phyloP scores from a whole-genome alignment of 2,329 filamentous ascomycete species.

The Colletotrichum trifolii region DNA sequence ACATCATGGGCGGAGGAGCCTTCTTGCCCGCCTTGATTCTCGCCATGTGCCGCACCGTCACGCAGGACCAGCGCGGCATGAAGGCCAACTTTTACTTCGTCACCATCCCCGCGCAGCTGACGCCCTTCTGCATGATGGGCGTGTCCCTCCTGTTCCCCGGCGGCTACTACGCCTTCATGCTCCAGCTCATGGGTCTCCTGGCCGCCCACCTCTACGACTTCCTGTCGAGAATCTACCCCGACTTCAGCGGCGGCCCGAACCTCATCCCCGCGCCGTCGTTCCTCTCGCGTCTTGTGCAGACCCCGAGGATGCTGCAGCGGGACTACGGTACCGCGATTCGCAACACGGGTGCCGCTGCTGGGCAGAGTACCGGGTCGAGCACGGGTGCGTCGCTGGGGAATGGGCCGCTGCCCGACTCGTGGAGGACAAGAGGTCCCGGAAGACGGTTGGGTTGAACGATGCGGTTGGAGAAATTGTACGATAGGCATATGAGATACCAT shows the following conservation, averaged over 20 bases:
- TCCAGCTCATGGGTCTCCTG: constrained; percentile 81
- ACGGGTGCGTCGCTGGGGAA: constrained; percentile 53
- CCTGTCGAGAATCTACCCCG: constrained; percentile 85
- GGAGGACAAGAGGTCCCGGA: constrained; percentile 71
- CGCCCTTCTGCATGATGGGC: constrained; percentile 83
- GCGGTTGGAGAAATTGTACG: background rate
- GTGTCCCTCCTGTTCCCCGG: constrained; percentile 75
- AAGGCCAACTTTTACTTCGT: constrained; percentile 85
- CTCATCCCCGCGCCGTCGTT: constrained; percentile 79
- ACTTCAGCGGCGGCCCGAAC: constrained; percentile 86
- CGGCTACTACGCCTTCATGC: constrained; percentile 65
- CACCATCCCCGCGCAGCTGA: constrained; percentile 82
- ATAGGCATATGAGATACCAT: constrained; percentile 7
- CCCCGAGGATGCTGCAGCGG: constrained; percentile 59
- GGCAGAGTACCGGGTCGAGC: constrained; percentile 49
- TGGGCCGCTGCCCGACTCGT: constrained; percentile 70
- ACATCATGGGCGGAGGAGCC: constrained; percentile 60
- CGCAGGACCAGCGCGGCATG: constrained; percentile 84
- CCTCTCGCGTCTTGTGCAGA: constrained; percentile 74
- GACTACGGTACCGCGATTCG: constrained; percentile 72
- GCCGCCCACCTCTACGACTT: constrained; percentile 94
- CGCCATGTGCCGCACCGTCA: constrained; percentile 84
- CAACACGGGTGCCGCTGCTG: constrained; percentile 42
- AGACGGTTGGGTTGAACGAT: constrained; percentile 65
- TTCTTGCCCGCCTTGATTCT: constrained; percentile 77